Base-by-base conservation (phyloP, 345 rosid genomes). In the Jatropha curcas region DNA sequence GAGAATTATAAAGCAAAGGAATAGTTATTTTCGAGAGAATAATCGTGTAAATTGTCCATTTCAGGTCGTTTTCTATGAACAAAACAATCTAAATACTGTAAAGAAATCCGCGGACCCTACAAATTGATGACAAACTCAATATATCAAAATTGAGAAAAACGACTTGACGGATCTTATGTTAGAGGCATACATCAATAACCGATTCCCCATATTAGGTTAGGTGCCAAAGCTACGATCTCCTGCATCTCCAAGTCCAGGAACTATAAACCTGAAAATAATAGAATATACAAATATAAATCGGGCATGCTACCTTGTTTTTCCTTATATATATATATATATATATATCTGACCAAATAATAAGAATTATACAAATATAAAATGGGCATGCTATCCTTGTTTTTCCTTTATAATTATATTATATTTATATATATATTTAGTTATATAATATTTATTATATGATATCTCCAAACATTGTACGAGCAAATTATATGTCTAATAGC, bases 241-340 rank as follows among this genome's bases (percentile, higher is more conserved):
- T 4, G 97, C 97, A 76, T 94, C 98, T 80, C 98, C 98, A 55
- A 94, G 96, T 50, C 98, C 98, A n/a, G 98, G 98, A 71, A 94
- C 72, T 57, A 94, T 94, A 77, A 84, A 94, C 76, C 96, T 94
- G 86, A 43, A 60, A 78, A 0, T 34, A 37, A 71, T 65, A 22
- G 11, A 19, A 74, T 27, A 50, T 6, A 65, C 48, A 19, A 50
- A 16, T 2, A 48, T 37, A 50, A 48, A 37, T 60, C 6, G 14
- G 13, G 4, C 19, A 13, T n/a, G n/a, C n/a, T n/a, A n/a, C n/a
- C n/a, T n/a, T n/a, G n/a, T n/a, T n/a, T n/a, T n/a, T n/a, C n/a
- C n/a, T n/a, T n/a, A n/a, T n/a, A n/a, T n/a, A n/a, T n/a, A n/a
- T n/a, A n/a, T n/a, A n/a, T n/a, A n/a, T n/a, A n/a, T n/a, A n/a